Base-by-base conservation (phyloP, 2,329 filamentous ascomycete genomes). In the Amauroascus niger region DNA sequence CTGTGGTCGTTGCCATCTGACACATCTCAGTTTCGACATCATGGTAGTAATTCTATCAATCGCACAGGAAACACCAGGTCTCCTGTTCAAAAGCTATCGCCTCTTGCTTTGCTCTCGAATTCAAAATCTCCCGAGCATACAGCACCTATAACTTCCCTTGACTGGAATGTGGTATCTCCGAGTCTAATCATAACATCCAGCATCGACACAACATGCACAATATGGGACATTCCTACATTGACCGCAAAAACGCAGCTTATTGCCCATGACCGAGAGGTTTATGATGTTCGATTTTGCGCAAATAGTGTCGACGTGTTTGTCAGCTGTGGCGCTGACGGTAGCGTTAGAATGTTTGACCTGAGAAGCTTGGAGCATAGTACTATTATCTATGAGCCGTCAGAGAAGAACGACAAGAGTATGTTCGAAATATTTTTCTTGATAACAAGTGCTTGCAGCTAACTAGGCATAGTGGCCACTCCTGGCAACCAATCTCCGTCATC, bases 281-380 rank as follows among this genome's bases (percentile, higher is more conserved):
- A 95, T 65, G 93, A 98, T 67, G 93, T 98, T 46, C 84, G 93
- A 18, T 98, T 98, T 72, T 98, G 93, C 72, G 93, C 93, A 47
- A 93, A 95, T 62, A 96, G 89, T 63, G 88, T 95, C n/a, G 93
- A 98, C 64, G 90, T 97, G 1, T 98, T 98, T 68, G 93, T 97
- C 30, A 95, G 88, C 69, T 98, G 93, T 68, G 93, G 93, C 49
- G 91, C 95, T 53, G 93, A 98, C 67, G 93, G 93, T 37, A 97
- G 91, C 68, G 93, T 98, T 24, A 83, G 93, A 62, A 98, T 98
- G 93, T 98, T 98, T 71, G 93, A 98, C 70, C 76, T 98, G 57
- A 82, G 93, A 65, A 97, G 91, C 69, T 74, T 98, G 51, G 93
- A 98, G 68, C 93, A 98, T 69, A 96, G 90, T 60, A 98, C 93